phyloP scores from a whole-genome alignment of 2,329 filamentous ascomycete genomes.

The Fusarium setosum region DNA sequence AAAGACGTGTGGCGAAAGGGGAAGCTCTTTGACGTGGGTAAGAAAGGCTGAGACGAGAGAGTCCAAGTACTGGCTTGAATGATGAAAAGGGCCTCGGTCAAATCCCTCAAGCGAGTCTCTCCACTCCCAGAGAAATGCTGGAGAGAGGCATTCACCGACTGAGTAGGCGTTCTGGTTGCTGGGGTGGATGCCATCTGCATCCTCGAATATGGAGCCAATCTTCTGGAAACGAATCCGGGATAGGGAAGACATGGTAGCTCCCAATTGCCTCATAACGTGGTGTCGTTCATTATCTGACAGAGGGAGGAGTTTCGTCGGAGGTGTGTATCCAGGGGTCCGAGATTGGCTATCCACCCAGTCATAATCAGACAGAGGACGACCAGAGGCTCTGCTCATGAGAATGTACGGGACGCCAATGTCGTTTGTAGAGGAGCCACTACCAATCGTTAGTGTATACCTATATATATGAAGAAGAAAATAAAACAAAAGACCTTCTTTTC shows the following conservation, averaged over 20 bases:
- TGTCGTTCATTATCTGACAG: constrained; percentile 19
- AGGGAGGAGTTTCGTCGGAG: constrained; percentile 9
- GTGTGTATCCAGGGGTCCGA: too few relatives aligned
- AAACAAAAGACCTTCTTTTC: too few relatives aligned
- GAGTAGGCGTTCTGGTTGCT: too few relatives aligned
- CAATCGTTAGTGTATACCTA: too few relatives aligned
- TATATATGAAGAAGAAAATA: too few relatives aligned
- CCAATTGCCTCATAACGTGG: constrained; percentile 35
- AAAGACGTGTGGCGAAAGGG: constrained; percentile 39
- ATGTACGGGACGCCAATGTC: constrained; percentile 39
- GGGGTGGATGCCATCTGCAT: constrained; percentile 5
- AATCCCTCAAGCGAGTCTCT: constrained; percentile 34
- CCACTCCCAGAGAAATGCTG: constrained; percentile 31
- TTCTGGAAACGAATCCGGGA: constrained; percentile 27
- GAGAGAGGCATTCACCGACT: constrained; percentile 38
- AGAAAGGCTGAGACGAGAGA: constrained; percentile 39
- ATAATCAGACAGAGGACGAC: constrained; percentile 31
- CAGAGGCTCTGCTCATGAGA: constrained; percentile 37
- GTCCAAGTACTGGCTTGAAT: constrained; percentile 37
- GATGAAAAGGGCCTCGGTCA: constrained; percentile 40
- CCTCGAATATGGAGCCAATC: constrained; percentile 36
- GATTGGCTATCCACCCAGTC: too few relatives aligned
- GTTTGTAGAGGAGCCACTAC: too few relatives aligned
- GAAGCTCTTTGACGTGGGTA: constrained; percentile 39
- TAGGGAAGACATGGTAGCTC: constrained; percentile 22